Evolutionary conservation across 768 basidiomycete genomes (phyloP), one percentile per base, ranked within the genome.

Genomic region (Hortiboletus flavorubellus): DNA sequence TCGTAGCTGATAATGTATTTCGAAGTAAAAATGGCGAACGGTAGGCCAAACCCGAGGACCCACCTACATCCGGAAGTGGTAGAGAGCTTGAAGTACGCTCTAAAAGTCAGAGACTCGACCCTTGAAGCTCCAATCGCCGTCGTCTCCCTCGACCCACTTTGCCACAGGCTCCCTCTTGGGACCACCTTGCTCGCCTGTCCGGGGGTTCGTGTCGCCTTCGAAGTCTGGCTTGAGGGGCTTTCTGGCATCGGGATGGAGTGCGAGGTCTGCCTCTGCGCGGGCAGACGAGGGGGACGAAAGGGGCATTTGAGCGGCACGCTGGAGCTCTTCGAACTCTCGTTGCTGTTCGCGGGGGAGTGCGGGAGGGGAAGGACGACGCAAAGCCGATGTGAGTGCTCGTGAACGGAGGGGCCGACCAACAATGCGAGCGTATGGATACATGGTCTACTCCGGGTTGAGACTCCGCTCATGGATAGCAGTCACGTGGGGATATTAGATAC

Each of bases 41-140:
- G 43, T 8, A 21, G 33, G 48, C 3, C 5, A 26, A 26, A 26
- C 26, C 5, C 12, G 34, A 14, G 12, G 34, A 14, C 33, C 33
- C 34, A 34, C 14, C 33, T 34, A 4, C 11, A 11, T 34, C 33
- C 12, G 33, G 33, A 34, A 1, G 33, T 11, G 10, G 26, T 14
- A 23, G 40, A 12, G 45, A 14, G 23, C 12, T 26, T 26, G 26
- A 37, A 10, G 42, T 47, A 57, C 57, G 58, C 23, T 26, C 59
- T 70, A 93, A 71, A 93, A 93, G 75, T 93, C 92, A 18, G 90
- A 89, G 29, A 91, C 91, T 23, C 91, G 78, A 11, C 93, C 93
- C 63, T 90, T 91, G 75, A 87, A 91, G 61, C 91, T 94, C 93
- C 93, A 95, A 65, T 94, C 93, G 3, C 88, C 87, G 43, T 79